Evolutionary conservation across 2,329 filamentous ascomycete genomes (phyloP), one percentile per base, ranked within the genome.

Genomic region (Lachnellula subtilissima): DNA sequence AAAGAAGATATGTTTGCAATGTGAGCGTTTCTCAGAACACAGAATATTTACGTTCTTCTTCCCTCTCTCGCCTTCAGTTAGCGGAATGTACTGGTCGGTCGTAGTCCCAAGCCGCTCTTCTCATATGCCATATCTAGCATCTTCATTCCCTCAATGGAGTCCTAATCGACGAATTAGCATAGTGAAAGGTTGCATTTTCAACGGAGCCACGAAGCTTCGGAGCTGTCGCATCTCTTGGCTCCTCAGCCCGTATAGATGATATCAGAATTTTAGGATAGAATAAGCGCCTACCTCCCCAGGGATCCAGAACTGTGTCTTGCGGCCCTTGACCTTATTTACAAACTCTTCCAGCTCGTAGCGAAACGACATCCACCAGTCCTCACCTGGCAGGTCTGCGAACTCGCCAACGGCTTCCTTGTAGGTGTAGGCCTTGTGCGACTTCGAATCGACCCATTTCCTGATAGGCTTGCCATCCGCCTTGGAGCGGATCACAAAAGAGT

Each of bases 281-380:
- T 32, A 32, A 32, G 28, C 9, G 28, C 28, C 28, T 32, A 32
- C 28, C 28, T 32, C 71, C 1, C 57, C 58, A 14, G 62, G 60
- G 7, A 78, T 63, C 73, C 76, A 78, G 42, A 37, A 54, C 17
- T 35, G 43, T 36, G 45, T 54, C 46, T 54, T 6, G 14, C 56
- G 45, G 23, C 73, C 74, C 50, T 71, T 71, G 37, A 79, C 59
- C 23, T 64, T 66, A 64, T 78, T 74, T 25, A 78, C 75, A 63
- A 80, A 80, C 58, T 73, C 68, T 64, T 79, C 76, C 19, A 80
- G 69, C 69, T 75, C 72, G 60, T 77, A 69, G 5, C 74, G 71
- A 61, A 76, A 78, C 22, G 73, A 70, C 54, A 55, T 62, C 60
- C 56, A 61, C 43, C 50, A 61, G 35, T 68, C 66, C 75, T 61